phyloP scores from a whole-genome alignment of 768 basidiomycete species.

The Mycena epipterygia region DNA sequence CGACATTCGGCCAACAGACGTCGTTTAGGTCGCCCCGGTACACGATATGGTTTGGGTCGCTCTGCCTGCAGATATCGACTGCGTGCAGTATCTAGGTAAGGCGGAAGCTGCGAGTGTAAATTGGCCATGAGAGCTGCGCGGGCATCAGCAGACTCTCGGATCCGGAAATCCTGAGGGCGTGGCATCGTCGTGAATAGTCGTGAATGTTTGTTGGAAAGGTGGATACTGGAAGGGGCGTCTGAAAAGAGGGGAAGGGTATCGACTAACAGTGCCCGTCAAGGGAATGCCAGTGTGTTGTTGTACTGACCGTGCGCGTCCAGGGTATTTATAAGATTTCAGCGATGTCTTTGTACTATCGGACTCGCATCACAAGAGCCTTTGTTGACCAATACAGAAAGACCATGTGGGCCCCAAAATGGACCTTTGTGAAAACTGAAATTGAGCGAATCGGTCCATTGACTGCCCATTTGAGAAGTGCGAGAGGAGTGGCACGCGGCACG shows the following conservation, averaged over 20 bases:
- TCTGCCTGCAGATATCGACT: constrained; percentile 26
- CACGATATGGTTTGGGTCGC: constrained; percentile 7
- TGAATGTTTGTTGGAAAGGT: too few species aligned
- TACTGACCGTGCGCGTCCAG: not conserved
- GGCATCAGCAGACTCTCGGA: constrained; percentile 23
- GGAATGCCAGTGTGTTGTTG: constrained; percentile 9
- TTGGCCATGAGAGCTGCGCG: constrained; percentile 27
- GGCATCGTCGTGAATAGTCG: constrained; percentile 10
- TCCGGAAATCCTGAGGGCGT: not conserved
- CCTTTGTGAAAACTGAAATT: too few species aligned
- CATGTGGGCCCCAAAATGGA: too few species aligned
- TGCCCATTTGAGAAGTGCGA: too few species aligned
- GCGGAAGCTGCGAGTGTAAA: not conserved
- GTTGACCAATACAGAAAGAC: not conserved
- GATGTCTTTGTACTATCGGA: constrained; percentile 17
- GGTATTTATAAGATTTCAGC: constrained; percentile 3
- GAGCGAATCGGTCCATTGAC: too few species aligned
- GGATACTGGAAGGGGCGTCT: too few species aligned
- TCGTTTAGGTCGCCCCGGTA: not conserved
- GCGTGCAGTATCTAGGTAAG: not conserved
- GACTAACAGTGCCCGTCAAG: constrained; percentile 18
- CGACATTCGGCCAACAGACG: not conserved
- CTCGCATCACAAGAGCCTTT: too few species aligned
- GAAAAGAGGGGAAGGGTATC: constrained; percentile 4
- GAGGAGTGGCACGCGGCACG: too few species aligned